Conservation (phyloP, 352 stramenopile species). For the Globisporangium cylindrosporum region DNA sequence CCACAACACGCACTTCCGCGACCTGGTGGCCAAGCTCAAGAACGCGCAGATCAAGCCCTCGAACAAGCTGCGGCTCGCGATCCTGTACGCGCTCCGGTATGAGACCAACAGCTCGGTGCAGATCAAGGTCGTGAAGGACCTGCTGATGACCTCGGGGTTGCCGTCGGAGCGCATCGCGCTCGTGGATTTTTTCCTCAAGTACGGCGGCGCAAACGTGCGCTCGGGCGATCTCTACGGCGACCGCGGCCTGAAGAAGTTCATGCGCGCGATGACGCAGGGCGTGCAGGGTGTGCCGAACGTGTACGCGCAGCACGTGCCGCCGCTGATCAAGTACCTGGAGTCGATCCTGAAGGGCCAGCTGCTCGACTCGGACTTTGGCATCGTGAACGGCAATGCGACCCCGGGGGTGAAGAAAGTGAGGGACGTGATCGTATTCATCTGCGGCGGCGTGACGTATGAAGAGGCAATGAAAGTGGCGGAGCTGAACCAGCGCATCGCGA, state of each 20-base stretch:
- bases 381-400: slow-evolving; percentile 97
- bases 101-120: slow-evolving; percentile 89
- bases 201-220: slow-evolving; percentile 59
- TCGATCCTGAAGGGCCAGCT: slow-evolving; percentile 76
- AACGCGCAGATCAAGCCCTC: slow-evolving; percentile 88
- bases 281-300: slow-evolving; percentile 97
- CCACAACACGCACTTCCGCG: slow-evolving; percentile 79
- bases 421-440: slow-evolving; percentile 98
- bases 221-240: slow-evolving; percentile 81
- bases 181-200: slow-evolving; percentile 69
- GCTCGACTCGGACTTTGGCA: slow-evolving; percentile 85
- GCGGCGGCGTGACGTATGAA: slow-evolving; percentile 98
- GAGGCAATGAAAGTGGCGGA: slow-evolving; percentile 97
- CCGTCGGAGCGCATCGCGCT: slow-evolving; percentile 48
- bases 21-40: slow-evolving; percentile 80
- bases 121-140: slow-evolving; percentile 77
- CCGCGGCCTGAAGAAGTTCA: slow-evolving; percentile 84
- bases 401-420: slow-evolving; percentile 94
- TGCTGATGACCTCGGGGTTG: slow-evolving; percentile 42
- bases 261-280: slow-evolving; percentile 91
- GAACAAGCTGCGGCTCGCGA: slow-evolving; percentile 97
- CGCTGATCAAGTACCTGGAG: slow-evolving; percentile 94
- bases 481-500: slow-evolving; percentile 90
- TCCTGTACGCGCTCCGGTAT: slow-evolving; percentile 98
- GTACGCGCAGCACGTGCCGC: slow-evolving; percentile 97